Evolutionary conservation across 495 filamentous ascomycete species (phyloP).

Genomic region (Podospora pseudopauciseta): DNA sequence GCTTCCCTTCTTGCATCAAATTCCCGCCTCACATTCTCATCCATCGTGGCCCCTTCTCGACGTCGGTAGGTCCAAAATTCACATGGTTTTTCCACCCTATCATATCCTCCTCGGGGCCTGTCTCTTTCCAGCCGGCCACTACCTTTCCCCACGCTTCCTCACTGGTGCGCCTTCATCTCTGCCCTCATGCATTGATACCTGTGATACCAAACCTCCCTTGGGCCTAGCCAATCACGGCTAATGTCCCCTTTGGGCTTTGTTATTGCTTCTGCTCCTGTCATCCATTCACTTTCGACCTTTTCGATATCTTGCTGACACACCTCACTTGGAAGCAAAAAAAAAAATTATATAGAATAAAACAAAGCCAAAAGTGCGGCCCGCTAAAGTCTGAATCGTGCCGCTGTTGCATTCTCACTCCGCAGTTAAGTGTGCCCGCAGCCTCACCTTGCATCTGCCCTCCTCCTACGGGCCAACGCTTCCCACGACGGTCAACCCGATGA

Average conservation of each 20-base stretch:
- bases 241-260: constrained; percentile 7
- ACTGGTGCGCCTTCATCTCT: constrained; percentile 22
- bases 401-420: constrained; percentile 27
- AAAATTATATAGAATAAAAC: background rate
- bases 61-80: constrained; percentile 16
- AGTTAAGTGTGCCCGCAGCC: constrained; percentile 7
- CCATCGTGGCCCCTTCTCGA: background rate
- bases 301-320: constrained; percentile 15
- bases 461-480: background rate
- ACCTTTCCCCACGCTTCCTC: constrained; percentile 18
- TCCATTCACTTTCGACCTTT: constrained; percentile 8
- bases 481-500: constrained; percentile 16
- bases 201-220: constrained; percentile 30
- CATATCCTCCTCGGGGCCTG: constrained; percentile 10
- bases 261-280: constrained; percentile 20
- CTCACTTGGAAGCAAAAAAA: constrained; percentile 1
- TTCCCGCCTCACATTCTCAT: constrained; percentile 1
- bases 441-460: constrained; percentile 20
- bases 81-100: constrained; percentile 23
- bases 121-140: constrained; percentile 5
- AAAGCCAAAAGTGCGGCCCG: constrained; percentile 16
- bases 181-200: constrained; percentile 34
- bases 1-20: background rate
- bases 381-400: constrained; percentile 21
- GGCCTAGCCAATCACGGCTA: constrained; percentile 20